Evolutionary conservation across 352 stramenopile species (phyloP).

Genomic region (Phytophthora palmivora): DNA sequence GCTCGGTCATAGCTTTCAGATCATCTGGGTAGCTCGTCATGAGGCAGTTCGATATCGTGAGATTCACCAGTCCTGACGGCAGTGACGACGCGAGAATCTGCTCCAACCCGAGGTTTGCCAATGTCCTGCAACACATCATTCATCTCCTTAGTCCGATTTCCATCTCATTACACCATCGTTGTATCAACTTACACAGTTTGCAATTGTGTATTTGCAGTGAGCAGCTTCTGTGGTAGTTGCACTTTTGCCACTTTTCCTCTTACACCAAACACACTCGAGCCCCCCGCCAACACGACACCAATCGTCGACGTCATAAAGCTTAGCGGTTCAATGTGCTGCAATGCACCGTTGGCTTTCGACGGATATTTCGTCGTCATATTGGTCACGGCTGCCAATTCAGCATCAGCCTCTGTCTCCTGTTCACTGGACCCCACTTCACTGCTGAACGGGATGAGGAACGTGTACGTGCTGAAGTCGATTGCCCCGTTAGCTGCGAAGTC

Average conservation of each 20-base stretch:
- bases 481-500: constrained; percentile 61
- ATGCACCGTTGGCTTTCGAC: constrained; percentile 46
- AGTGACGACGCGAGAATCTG: constrained; percentile 47
- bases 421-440: constrained; percentile 28
- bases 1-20: constrained; percentile 50
- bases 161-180: too few species aligned
- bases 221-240: constrained; percentile 39
- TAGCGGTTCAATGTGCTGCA: constrained; percentile 48
- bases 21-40: constrained; percentile 59
- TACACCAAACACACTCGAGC: constrained; percentile 49
- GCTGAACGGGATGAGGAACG: constrained; percentile 67
- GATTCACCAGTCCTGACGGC: constrained; percentile 47
- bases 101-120: constrained; percentile 64
- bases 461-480: constrained; percentile 62
- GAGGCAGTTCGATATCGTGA: constrained; percentile 70
- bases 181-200: constrained; percentile 43
- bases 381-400: not conserved
- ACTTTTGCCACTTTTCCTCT: constrained; percentile 56
- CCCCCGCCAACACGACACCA: constrained; percentile 52
- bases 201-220: constrained; percentile 45
- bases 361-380: constrained; percentile 41
- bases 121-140: constrained; percentile 26
- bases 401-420: constrained; percentile 5
- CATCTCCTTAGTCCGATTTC: not conserved
- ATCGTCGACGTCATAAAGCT: constrained; percentile 42